Conservation (phyloP, 768 basidiomycete genomes). For the Rhodotorula graminis region DNA sequence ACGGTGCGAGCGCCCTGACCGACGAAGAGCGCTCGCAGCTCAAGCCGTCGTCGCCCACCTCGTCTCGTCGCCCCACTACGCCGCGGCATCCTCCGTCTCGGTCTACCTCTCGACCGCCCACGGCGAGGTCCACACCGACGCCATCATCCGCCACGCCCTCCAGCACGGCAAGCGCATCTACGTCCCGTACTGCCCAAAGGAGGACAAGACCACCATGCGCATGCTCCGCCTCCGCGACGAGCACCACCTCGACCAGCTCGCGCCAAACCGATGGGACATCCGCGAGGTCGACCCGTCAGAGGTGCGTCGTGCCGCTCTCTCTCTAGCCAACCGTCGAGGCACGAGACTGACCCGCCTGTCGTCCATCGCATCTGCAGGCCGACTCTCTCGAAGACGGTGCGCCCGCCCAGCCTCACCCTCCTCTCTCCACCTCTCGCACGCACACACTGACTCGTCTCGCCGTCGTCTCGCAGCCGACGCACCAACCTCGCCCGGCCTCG, state of each 20-base stretch:
- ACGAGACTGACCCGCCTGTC: not conserved
- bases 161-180: conserved; percentile 23
- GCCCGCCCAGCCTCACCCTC: not conserved
- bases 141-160: conserved; percentile 27
- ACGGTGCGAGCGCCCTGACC: not conserved
- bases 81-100: conserved; percentile 6
- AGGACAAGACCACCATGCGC: conserved; percentile 31
- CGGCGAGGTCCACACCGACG: conserved; percentile 29
- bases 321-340: not conserved
- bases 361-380: not conserved
- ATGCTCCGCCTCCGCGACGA: conserved; percentile 27
- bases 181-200: conserved; percentile 32
- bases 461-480: conserved; percentile 17
- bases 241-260: conserved; percentile 15
- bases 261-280: conserved; percentile 32
- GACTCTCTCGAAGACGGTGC: conserved; percentile 16
- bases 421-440: not conserved
- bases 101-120: conserved; percentile 27
- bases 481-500: conserved; percentile 21
- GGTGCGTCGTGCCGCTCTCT: not conserved
- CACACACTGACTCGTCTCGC: not conserved
- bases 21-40: not conserved
- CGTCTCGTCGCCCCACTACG: conserved; percentile 19
- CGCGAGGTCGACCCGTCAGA: conserved; percentile 22
- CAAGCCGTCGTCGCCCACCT: conserved; percentile 13